Evolutionary conservation across 1,284 basidiomycete genomes (phyloP).

Genomic region (Takashimella tepidaria): DNA sequence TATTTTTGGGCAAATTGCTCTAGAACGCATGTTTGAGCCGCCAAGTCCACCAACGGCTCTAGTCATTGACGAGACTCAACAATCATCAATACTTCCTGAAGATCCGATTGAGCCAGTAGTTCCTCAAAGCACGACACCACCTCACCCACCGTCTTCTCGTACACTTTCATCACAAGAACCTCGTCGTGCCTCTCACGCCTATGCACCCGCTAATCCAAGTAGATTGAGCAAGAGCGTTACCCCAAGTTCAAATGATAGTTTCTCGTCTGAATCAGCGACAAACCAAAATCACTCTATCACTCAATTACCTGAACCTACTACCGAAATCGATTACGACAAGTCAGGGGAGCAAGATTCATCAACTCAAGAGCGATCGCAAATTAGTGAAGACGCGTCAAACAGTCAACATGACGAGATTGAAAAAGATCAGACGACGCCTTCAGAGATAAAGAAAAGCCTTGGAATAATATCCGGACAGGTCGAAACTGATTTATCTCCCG

Average conservation of each 20-base stretch:
- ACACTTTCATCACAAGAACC: slow-evolving; percentile 4
- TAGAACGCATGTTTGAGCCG: slow-evolving; percentile 86
- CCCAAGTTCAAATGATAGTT: slow-evolving; percentile 15
- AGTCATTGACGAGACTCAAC: slow-evolving; percentile 14
- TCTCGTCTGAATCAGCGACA: background rate
- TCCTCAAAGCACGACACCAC: background rate
- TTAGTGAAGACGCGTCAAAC: background rate
- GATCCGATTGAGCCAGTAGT: slow-evolving; percentile 19
- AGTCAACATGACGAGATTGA: too few relatives aligned
- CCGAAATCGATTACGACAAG: background rate
- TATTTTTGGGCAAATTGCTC: slow-evolving; percentile 74
- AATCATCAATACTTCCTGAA: slow-evolving; percentile 45
- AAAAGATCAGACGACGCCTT: too few relatives aligned
- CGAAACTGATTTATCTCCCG: slow-evolving; percentile 40
- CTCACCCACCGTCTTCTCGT: background rate
- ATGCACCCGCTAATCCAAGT: slow-evolving; percentile 42
- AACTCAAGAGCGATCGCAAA: background rate
- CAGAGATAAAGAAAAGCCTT: slow-evolving; percentile 7
- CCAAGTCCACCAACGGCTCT: slow-evolving; percentile 62
- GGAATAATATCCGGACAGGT: slow-evolving; percentile 14
- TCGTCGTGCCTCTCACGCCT: slow-evolving; percentile 37
- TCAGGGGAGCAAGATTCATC: background rate
- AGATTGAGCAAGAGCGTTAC: slow-evolving; percentile 46
- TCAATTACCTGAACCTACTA: background rate
- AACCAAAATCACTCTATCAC: background rate